These are phyloP conservation scores for Lactifluus hygrophoroides DNA, from an alignment of 768 basidiomycete genomes.

Conservation along the genomic window DNA sequence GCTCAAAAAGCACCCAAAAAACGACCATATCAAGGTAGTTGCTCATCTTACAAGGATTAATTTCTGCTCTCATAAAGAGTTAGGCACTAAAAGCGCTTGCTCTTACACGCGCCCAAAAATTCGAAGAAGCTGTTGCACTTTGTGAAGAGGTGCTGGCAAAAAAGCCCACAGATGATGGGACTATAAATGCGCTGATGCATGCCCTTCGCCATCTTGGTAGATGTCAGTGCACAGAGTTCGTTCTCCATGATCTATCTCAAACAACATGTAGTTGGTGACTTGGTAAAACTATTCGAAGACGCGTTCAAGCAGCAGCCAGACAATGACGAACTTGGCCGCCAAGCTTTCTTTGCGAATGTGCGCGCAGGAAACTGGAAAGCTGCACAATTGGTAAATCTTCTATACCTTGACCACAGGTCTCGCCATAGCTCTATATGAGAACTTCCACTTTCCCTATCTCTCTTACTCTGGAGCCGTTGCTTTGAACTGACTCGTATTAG, in stretches of 20 bases:
- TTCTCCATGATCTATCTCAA: neutral
- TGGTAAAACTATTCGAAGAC: constrained; percentile 78
- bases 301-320: constrained; percentile 73
- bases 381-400: constrained; percentile 58
- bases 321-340: constrained; percentile 77
- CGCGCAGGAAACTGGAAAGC: constrained; percentile 78
- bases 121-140: constrained; percentile 69
- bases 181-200: constrained; percentile 76
- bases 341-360: constrained; percentile 80
- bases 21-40: constrained; percentile 58
- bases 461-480: neutral
- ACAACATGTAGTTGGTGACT: constrained; percentile 51
- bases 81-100: constrained; percentile 82
- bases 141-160: constrained; percentile 73
- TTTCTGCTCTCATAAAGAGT: constrained; percentile 9
- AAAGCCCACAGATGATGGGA: constrained; percentile 65
- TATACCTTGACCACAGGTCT: neutral
- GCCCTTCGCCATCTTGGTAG: constrained; percentile 73
- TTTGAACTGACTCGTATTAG: constrained; percentile 30
- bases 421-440: neutral
- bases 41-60: neutral
- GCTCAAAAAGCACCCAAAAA: constrained; percentile 76
- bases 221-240: constrained; percentile 30
- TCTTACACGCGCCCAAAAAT: constrained; percentile 74
- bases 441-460: neutral